Evolutionary conservation across 192 early-diverging fungal species (phyloP), one percentile per base, ranked within the genome.

Genomic region (Rhizoclosmatium globosum): DNA sequence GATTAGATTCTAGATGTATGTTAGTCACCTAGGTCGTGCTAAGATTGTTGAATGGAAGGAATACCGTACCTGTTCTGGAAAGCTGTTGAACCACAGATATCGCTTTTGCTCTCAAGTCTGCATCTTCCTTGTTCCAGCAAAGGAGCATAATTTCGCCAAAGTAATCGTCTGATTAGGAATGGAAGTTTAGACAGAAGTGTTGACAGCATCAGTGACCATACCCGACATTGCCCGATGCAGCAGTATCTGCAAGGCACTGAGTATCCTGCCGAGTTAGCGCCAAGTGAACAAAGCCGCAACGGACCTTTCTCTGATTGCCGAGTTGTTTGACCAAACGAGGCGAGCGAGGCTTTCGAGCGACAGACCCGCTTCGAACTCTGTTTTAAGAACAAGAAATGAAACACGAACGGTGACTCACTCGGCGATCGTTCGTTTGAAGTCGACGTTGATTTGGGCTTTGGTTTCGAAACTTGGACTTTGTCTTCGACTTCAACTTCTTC

Each of bases 161-260:
- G 60, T 88, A 85, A 19, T 81, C 74, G 11, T 86, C 92, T 92
- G 75, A 56, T 38, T 61, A 17, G 58, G 19, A 41, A 48, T n/a
- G 42, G 57, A 1, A 3, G 0, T 48, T 31, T n/a, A 47, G 44
- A 41, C 9, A 68, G 46, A 58, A n/a, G 15, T 42, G n/a, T 21
- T 3, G 6, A 4, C 31, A 65, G 69, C 4, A 23, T 2, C 7
- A 50, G 39, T n/a, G 15, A 15, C 31, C 65, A 44, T 90, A 89
- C 90, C 91, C 71, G 85, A 86, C 88, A 94, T 93, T 41, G 93
- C 93, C 31, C 93, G 82, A 62, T 89, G 89, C 21, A 94, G 83
- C 4, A 93, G 83, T n/a, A 94, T 93, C 74, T 91, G 90, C 38
- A 93, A 83, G 53, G 93, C 88, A 78, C 93, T 94, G 75, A 78